Conservation (phyloP, 257 asterid species). For the Solanum boliviense region DNA sequence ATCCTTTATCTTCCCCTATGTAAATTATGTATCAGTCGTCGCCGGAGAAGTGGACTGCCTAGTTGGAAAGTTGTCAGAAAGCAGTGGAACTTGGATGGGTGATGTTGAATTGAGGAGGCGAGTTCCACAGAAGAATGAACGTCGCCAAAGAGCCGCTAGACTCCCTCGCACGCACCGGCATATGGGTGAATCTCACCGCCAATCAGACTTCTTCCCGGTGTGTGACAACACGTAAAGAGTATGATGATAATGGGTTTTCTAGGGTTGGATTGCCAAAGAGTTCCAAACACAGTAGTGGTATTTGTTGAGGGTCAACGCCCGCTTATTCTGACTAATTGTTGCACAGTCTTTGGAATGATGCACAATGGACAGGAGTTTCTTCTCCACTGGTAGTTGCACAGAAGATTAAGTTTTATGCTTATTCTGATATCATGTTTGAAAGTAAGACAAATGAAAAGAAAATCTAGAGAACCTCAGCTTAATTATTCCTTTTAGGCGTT, state of each 20-base stretch:
- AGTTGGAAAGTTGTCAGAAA: not conserved
- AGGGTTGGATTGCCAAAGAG: not conserved
- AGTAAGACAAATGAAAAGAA: not conserved
- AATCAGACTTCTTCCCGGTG: not conserved
- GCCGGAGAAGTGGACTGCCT: not conserved
- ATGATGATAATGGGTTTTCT: not conserved
- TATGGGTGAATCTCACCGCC: not conserved
- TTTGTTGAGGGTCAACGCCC: not conserved
- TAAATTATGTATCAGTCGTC: not conserved
- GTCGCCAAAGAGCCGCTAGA: not conserved
- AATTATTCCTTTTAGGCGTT: not conserved
- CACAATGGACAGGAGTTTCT: not conserved
- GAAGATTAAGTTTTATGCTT: not conserved
- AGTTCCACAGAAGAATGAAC: not conserved
- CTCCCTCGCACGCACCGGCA: not conserved
- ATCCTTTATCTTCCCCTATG: not conserved
- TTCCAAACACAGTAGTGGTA: not conserved
- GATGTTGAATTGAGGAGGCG: not conserved
- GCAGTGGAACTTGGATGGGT: not conserved
- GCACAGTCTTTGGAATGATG: not conserved
- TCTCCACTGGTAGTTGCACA: not conserved
- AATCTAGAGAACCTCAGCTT: not conserved
- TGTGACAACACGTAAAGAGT: not conserved
- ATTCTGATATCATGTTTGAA: not conserved
- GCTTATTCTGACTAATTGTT: not conserved